Evolutionary conservation across 345 rosid species (phyloP), one percentile per base, ranked within the genome.

Genomic region (Diplotaxis tenuifolia): DNA sequence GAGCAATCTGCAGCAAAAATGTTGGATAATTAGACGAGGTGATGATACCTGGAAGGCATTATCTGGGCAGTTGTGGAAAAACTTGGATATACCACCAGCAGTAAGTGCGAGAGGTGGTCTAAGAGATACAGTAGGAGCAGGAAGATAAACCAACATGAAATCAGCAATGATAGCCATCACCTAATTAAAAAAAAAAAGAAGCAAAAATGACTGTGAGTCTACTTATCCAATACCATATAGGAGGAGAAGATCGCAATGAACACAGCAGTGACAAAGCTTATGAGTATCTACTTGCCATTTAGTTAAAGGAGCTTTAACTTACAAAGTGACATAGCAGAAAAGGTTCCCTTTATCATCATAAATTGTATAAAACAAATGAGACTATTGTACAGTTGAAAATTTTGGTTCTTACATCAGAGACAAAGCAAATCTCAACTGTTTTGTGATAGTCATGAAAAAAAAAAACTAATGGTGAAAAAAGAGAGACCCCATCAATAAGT

Each of bases 111-210:
- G 83, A 65, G 96, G 86, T 54, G 91, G 85, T 53, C 92, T 87
- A 14, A 92, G 96, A 79, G 99, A 68, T 14, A 95, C 96, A 0
- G 99, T 90, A 45, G 99, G 98, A 65, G 97, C 98, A 77, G 98
- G 99, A 64, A 95, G 98, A 77, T 82, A 95, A 57, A 95, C 99
- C 19, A 92, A 96, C 99, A 95, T 95, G 85, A 92, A 95, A 83
- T 95, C 99, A 7, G 99, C 98, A 78, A 90, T 85, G 75, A 95
- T 81, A 77, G 98, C 99, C 99, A 95, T 95, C 62, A 80, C 94
- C 98, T 95, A 73, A 60, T 42, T 36, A 73, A 60, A 61, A 56
- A 64, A 40, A 42, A 66, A 6, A 28, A 27, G 8, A 32, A 29
- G 12, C 42, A 19, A 19, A 65, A 50, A 62, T 11, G 61, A 71